phyloP scores from a whole-genome alignment of 441 rosid species.

The Arabidopsis hybrid region DNA sequence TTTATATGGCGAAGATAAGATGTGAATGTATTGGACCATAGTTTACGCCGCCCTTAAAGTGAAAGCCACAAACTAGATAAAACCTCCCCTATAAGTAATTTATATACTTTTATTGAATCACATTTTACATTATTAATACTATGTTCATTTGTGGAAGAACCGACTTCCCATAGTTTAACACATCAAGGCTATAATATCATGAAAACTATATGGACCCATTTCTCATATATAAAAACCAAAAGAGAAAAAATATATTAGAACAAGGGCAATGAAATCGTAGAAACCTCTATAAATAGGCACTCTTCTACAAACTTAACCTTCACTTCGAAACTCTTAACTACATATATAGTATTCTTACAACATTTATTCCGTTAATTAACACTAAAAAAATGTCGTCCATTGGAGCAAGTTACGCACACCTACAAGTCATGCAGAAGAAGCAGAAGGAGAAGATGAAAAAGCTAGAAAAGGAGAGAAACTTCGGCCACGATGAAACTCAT shows the following conservation, averaged over 20 bases:
- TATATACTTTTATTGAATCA: neutral
- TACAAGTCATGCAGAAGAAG: slow-evolving; percentile 38
- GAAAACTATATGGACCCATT: slow-evolving; percentile 20
- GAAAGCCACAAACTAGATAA: slow-evolving; percentile 33
- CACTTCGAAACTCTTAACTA: slow-evolving; percentile 15
- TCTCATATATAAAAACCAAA: neutral
- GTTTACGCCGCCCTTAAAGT: slow-evolving; percentile 33
- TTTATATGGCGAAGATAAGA: neutral
- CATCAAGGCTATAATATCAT: slow-evolving; percentile 5
- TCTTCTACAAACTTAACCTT: slow-evolving; percentile 24
- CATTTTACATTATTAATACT: neutral
- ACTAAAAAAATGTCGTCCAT: slow-evolving; percentile 36
- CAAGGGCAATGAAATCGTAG: neutral
- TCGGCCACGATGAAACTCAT: slow-evolving; percentile 16
- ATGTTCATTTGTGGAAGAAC: slow-evolving; percentile 3
- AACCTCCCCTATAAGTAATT: slow-evolving; percentile 11
- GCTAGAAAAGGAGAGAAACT: slow-evolving; percentile 16
- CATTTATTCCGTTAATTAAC: neutral
- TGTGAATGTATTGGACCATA: slow-evolving; percentile 3
- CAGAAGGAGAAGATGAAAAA: slow-evolving; percentile 37
- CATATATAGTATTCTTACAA: slow-evolving; percentile 6
- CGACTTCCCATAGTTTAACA: slow-evolving; percentile 22
- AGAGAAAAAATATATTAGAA: neutral
- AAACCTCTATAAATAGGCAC: slow-evolving; percentile 31
- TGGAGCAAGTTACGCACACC: slow-evolving; percentile 43